Evolutionary conservation across 768 basidiomycete genomes (phyloP).

Genomic region (Termitomyces sp.): DNA sequence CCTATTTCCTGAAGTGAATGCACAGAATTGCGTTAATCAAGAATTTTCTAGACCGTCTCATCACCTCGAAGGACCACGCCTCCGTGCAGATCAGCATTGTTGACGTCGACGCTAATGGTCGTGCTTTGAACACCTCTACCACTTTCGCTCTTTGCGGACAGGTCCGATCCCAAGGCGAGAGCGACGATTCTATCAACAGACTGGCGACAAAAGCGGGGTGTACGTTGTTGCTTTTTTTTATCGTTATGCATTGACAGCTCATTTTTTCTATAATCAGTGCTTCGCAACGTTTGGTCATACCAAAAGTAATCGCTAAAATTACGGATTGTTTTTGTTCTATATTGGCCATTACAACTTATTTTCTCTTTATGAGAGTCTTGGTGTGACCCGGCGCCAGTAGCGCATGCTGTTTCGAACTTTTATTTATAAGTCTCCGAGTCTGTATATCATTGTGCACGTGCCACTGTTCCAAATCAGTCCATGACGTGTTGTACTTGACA

Average conservation of each 20-base stretch:
- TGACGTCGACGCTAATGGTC: conserved; percentile 90
- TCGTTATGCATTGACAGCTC: not conserved
- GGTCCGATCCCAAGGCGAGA: conserved; percentile 93
- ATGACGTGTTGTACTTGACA: conserved; percentile 11
- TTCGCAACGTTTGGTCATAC: conserved; percentile 96
- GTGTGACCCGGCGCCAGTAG: not conserved
- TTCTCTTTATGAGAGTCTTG: not conserved
- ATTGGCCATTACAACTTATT: conserved; percentile 12
- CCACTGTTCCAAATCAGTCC: conserved; percentile 1
- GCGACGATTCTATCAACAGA: conserved; percentile 95
- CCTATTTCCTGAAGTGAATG: conserved; percentile 19
- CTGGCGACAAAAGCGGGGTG: conserved; percentile 93
- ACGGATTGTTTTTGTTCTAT: conserved; percentile 12
- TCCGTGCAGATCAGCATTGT: conserved; percentile 95
- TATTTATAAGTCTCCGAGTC: not conserved
- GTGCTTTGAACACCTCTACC: conserved; percentile 73
- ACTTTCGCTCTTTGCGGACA: conserved; percentile 94
- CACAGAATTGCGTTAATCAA: conserved; percentile 4
- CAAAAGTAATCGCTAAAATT: conserved; percentile 64
- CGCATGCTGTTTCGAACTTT: not conserved
- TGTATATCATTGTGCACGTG: conserved; percentile 2
- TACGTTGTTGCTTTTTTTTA: conserved; percentile 44
- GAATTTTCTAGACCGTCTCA: conserved; percentile 76
- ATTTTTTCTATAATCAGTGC: conserved; percentile 50
- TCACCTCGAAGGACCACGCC: conserved; percentile 98